Evolutionary conservation across 148 eudicot species (phyloP).

Genomic region (Chenopodium suecicum): DNA sequence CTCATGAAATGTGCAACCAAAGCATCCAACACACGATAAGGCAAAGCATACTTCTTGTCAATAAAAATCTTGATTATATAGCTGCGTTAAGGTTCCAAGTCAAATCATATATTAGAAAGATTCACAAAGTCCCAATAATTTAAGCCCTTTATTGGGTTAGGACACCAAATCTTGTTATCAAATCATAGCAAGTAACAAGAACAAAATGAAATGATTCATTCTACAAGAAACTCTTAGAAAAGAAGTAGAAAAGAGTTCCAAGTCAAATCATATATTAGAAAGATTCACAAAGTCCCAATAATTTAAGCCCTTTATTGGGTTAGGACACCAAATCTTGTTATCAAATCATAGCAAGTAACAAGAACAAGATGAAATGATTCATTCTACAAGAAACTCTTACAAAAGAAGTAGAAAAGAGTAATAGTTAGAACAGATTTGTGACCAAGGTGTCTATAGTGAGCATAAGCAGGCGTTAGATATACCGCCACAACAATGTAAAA

Average conservation of each 20-base stretch:
- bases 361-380: too few relatives aligned
- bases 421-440: too few relatives aligned
- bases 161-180: too few relatives aligned
- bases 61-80: constrained; percentile 79
- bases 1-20: constrained; percentile 85
- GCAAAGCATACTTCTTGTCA: constrained; percentile 91
- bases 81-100: constrained; percentile 46
- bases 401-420: too few relatives aligned
- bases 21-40: constrained; percentile 89
- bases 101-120: background rate
- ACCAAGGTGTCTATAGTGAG: too few relatives aligned
- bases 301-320: background rate
- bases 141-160: background rate
- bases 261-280: background rate
- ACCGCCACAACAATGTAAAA: background rate
- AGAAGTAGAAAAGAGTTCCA: background rate
- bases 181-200: too few relatives aligned
- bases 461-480: background rate
- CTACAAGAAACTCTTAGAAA: too few relatives aligned
- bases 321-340: too few relatives aligned
- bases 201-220: too few relatives aligned
- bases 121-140: background rate
- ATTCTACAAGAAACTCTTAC: too few relatives aligned
- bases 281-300: background rate
- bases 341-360: too few relatives aligned